Conservation (phyloP, 495 filamentous ascomycete species). For the Clavariopsis aquatica region DNA sequence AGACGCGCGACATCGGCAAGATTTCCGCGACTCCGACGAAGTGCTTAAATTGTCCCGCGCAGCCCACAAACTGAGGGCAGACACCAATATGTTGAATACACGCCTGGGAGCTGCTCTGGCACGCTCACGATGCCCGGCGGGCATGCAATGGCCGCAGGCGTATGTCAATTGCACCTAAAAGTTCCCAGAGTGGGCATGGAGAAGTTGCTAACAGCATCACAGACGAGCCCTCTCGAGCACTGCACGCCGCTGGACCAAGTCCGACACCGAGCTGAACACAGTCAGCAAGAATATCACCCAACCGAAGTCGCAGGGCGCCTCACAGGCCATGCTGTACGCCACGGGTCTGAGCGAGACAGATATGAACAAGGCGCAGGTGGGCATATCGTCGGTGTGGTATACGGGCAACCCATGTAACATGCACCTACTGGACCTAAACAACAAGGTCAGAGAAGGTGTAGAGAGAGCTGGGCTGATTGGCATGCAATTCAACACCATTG, state of each 20-base stretch:
- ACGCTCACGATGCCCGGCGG: slow-evolving; percentile 24
- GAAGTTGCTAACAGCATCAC: slow-evolving; percentile 16
- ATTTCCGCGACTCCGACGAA: slow-evolving; percentile 22
- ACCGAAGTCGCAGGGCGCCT: slow-evolving; percentile 95
- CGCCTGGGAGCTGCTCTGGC: slow-evolving; percentile 27
- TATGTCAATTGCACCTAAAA: slow-evolving; percentile 20
- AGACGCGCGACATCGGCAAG: slow-evolving; percentile 10
- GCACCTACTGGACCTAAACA: slow-evolving; percentile 88
- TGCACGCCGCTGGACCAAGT: slow-evolving; percentile 15
- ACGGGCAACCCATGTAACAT: slow-evolving; percentile 98
- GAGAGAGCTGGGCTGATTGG: slow-evolving; percentile 49
- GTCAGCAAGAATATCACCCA: slow-evolving; percentile 84
- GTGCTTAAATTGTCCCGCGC: slow-evolving; percentile 4
- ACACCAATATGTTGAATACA: slow-evolving; percentile 23
- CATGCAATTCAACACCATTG: slow-evolving; percentile 94
- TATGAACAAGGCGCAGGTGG: slow-evolving; percentile 92
- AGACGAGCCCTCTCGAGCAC: slow-evolving; percentile 38
- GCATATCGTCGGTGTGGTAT: slow-evolving; percentile 91
- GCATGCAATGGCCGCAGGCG: slow-evolving; percentile 30
- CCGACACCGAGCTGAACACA: slow-evolving; percentile 58
- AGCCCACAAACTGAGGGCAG: slow-evolving; percentile 1
- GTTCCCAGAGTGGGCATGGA: background rate
- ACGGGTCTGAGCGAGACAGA: slow-evolving; percentile 81
- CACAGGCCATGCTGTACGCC: slow-evolving; percentile 98
- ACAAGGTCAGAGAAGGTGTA: slow-evolving; percentile 81